These are phyloP conservation scores for Anisodus tanguticus DNA, from an alignment of 257 asterid species.

Conservation along the genomic window DNA sequence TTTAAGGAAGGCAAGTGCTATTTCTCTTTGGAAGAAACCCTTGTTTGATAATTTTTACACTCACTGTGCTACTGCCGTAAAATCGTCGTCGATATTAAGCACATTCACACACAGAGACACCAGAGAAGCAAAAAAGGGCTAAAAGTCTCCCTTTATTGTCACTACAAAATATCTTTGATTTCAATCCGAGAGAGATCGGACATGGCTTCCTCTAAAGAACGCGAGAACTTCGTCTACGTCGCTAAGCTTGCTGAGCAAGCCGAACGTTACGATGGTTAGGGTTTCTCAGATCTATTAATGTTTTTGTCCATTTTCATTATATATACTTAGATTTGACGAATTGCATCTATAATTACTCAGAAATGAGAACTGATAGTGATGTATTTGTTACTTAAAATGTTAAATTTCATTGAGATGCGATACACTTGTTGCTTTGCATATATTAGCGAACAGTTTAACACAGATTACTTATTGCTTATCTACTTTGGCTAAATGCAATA, in stretches of 20 bases:
- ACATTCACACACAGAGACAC: conserved; percentile 21
- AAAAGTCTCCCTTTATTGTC: not conserved
- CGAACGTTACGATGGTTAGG: conserved; percentile 50
- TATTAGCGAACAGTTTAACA: not conserved
- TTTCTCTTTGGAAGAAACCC: conserved; percentile 10
- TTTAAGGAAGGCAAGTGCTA: not conserved
- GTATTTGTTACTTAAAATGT: not conserved
- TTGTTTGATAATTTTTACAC: conserved; percentile 5
- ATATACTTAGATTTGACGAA: not conserved
- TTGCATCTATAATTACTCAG: not conserved
- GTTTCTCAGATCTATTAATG: not conserved
- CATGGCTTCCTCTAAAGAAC: conserved; percentile 45
- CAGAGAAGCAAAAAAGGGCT: not conserved
- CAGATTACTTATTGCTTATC: not conserved
- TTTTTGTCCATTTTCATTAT: not conserved
- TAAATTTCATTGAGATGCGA: not conserved
- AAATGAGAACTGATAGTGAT: not conserved
- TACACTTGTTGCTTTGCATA: not conserved
- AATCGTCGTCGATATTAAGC: conserved; percentile 1
- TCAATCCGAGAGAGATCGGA: conserved; percentile 36
- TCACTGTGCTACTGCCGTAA: conserved; percentile 22
- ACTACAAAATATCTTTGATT: not conserved
- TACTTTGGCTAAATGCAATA: conserved; percentile 11
- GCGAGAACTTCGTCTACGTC: conserved; percentile 44
- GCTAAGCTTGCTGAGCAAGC: conserved; percentile 54